Conservation (phyloP, 768 basidiomycete species). For the Trametes cingulata region DNA sequence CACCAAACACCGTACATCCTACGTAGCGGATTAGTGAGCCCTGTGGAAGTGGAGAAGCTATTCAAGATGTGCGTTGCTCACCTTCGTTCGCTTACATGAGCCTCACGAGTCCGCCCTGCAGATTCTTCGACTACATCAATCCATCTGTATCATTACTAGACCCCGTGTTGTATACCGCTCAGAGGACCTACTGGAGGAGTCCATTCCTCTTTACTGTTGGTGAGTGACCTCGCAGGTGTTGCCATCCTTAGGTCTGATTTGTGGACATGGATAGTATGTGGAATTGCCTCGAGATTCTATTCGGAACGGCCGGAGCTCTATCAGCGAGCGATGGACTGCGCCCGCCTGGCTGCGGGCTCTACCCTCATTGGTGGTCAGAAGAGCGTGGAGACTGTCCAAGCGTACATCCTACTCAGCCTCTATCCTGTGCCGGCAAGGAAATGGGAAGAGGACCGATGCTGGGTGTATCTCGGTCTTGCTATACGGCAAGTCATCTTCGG, state of each 20-base stretch:
- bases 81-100: not conserved
- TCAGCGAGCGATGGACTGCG: conserved; percentile 67
- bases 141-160: conserved; percentile 78
- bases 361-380: conserved; percentile 76
- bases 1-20: conserved; percentile 67
- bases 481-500: conserved; percentile 56
- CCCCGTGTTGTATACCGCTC: conserved; percentile 81
- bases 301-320: conserved; percentile 70
- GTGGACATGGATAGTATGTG: conserved; percentile 71
- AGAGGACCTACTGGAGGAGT: conserved; percentile 75
- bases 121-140: conserved; percentile 81
- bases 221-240: conserved; percentile 41
- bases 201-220: conserved; percentile 92
- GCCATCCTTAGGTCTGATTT: not conserved
- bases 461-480: conserved; percentile 87
- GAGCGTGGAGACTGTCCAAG: conserved; percentile 82
- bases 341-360: conserved; percentile 74
- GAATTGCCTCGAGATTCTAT: conserved; percentile 83
- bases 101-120: conserved; percentile 29
- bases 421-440: conserved; percentile 72
- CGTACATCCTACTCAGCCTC: conserved; percentile 78
- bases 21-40: conserved; percentile 59
- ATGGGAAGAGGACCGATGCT: conserved; percentile 90
- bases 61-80: conserved; percentile 60
- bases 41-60: conserved; percentile 66